Evolutionary conservation across 768 basidiomycete genomes (phyloP).

Genomic region (Collybia nuda): DNA sequence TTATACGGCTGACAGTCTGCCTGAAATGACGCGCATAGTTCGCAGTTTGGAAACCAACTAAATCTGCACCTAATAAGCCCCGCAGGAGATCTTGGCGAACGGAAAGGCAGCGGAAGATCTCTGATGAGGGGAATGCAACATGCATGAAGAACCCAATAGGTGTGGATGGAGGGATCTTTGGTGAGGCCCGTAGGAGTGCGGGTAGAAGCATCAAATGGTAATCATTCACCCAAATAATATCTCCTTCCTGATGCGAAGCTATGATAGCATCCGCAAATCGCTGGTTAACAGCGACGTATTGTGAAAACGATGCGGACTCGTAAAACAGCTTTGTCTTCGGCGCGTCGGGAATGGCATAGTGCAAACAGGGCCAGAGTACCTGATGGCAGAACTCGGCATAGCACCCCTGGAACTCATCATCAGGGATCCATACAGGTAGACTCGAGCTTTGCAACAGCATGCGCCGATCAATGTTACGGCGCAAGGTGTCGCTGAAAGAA

Average conservation of each 20-base stretch:
- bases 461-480: slow-evolving; percentile 53
- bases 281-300: slow-evolving; percentile 88
- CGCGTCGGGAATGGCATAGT: slow-evolving; percentile 85
- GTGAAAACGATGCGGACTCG: slow-evolving; percentile 77
- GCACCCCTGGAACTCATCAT: slow-evolving; percentile 72
- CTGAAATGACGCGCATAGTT: slow-evolving; percentile 84
- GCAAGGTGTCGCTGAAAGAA: slow-evolving; percentile 52
- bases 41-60: slow-evolving; percentile 90
- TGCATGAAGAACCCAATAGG: slow-evolving; percentile 96
- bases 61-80: slow-evolving; percentile 90
- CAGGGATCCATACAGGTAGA: slow-evolving; percentile 77
- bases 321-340: slow-evolving; percentile 83
- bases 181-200: slow-evolving; percentile 70
- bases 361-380: slow-evolving; percentile 86
- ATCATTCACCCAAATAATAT: slow-evolving; percentile 92
- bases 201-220: slow-evolving; percentile 97
- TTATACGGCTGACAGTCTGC: slow-evolving; percentile 79
- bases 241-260: slow-evolving; percentile 80
- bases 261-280: slow-evolving; percentile 87
- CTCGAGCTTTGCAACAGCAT: slow-evolving; percentile 38
- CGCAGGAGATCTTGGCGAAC: slow-evolving; percentile 75
- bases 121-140: slow-evolving; percentile 92
- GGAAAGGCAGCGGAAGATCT: slow-evolving; percentile 92
- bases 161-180: slow-evolving; percentile 51
- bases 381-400: slow-evolving; percentile 91